phyloP scores from a whole-genome alignment of 768 basidiomycete genomes.

The Hemileccinum impolitum region DNA sequence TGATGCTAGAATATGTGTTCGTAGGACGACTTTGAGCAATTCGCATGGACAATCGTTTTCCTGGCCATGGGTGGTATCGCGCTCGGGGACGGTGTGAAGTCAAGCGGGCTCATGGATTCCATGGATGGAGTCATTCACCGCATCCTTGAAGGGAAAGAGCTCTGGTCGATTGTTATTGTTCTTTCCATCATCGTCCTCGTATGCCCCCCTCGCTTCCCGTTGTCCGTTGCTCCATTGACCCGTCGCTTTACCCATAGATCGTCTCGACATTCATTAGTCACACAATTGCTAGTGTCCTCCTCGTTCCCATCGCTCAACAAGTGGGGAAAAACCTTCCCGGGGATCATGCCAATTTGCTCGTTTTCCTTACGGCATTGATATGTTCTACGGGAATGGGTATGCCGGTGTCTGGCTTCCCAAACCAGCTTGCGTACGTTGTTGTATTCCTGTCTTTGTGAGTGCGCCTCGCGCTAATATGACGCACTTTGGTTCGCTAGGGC shows the following conservation, averaged over 20 bases:
- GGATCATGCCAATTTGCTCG: conserved; percentile 74
- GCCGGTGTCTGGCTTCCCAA: conserved; percentile 98
- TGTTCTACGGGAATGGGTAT: conserved; percentile 98
- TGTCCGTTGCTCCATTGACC: not conserved
- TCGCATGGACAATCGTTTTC: conserved; percentile 93
- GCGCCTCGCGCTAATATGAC: not conserved
- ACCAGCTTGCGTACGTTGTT: conserved; percentile 85
- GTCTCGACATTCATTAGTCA: conserved; percentile 97
- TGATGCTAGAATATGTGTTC: not conserved
- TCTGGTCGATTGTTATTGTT: conserved; percentile 70
- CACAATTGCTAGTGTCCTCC: conserved; percentile 91
- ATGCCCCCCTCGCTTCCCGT: conserved; percentile 12
- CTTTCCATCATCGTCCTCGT: conserved; percentile 71
- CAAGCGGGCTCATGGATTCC: conserved; percentile 81
- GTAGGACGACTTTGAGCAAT: conserved; percentile 93
- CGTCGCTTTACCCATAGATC: conserved; percentile 41
- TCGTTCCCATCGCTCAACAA: conserved; percentile 94
- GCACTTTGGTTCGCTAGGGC: conserved; percentile 44
- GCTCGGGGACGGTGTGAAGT: conserved; percentile 87
- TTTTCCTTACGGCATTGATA: conserved; percentile 90
- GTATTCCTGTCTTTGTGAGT: not conserved
- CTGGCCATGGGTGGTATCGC: conserved; percentile 98
- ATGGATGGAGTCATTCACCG: conserved; percentile 62
- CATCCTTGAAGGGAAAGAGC: conserved; percentile 55
- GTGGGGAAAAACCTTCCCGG: conserved; percentile 76